Evolutionary conservation across 805 yeast genomes (phyloP).

Genomic region (Starmerella lactis-condensi): DNA sequence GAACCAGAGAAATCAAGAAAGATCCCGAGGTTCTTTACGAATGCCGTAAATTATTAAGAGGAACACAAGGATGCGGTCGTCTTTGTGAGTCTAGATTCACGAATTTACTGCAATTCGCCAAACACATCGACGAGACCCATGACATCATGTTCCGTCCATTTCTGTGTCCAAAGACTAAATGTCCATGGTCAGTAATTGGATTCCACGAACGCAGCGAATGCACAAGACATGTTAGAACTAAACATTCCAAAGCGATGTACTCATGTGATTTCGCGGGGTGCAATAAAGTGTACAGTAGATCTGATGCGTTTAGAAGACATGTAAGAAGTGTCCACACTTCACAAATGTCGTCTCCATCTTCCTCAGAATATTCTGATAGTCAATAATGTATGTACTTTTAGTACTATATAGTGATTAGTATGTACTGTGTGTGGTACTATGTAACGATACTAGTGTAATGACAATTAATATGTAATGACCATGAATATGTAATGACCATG

Average conservation of each 20-base stretch:
- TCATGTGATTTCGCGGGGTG: conserved; percentile 12
- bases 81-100: conserved; percentile 12
- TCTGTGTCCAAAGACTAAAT: conserved; percentile 9
- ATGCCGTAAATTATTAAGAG: conserved; percentile 12
- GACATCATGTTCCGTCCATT: conserved; percentile 12
- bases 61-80: conserved; percentile 15
- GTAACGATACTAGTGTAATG: too few species aligned
- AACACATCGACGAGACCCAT: conserved; percentile 11
- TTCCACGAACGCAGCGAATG: conserved; percentile 16
- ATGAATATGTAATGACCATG: too few species aligned
- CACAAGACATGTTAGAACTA: conserved; percentile 14
- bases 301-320: conserved; percentile 14
- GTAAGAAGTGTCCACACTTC: conserved; percentile 14
- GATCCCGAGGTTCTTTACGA: conserved; percentile 8
- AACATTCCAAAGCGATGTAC: conserved; percentile 15
- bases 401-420: too few species aligned
- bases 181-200: conserved; percentile 14
- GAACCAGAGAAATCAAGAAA: conserved; percentile 4
- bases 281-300: conserved; percentile 12
- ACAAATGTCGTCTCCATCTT: too few species aligned
- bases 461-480: too few species aligned
- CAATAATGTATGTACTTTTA: too few species aligned
- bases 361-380: too few species aligned
- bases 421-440: too few species aligned
- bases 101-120: conserved; percentile 8